Evolutionary conservation across 2,329 filamentous ascomycete genomes (phyloP).

Genomic region (Penicillium verrucosum): DNA sequence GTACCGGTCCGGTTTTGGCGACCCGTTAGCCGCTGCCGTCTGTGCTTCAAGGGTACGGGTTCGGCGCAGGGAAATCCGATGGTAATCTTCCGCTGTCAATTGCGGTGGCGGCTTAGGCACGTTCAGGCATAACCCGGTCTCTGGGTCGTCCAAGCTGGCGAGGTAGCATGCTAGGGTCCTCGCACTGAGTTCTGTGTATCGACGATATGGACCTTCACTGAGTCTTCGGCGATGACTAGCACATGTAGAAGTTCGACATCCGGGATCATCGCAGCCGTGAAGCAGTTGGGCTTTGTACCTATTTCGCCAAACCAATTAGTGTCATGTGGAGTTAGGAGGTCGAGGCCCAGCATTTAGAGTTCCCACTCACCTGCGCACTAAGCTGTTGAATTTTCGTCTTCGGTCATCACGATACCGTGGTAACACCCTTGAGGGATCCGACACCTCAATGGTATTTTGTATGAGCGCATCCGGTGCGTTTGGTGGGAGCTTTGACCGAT

Average conservation of each 20-base stretch:
- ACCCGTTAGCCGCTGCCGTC: conserved; percentile 7
- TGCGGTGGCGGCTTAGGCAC: conserved; percentile 30
- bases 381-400: conserved; percentile 51
- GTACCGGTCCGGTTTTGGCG: background rate
- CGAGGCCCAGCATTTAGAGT: background rate
- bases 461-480: conserved; percentile 40
- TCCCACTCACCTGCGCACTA: conserved; percentile 62
- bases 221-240: conserved; percentile 71
- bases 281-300: conserved; percentile 81
- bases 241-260: conserved; percentile 73
- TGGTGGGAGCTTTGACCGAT: conserved; percentile 40
- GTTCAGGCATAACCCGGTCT: conserved; percentile 63
- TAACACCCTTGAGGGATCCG: conserved; percentile 37
- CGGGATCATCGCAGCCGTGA: conserved; percentile 67
- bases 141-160: conserved; percentile 74
- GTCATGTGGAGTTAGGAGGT: background rate
- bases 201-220: conserved; percentile 66
- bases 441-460: conserved; percentile 41
- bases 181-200: conserved; percentile 78
- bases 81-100: conserved; percentile 24
- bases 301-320: conserved; percentile 4
- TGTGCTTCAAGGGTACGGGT: conserved; percentile 29
- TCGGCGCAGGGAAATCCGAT: conserved; percentile 31
- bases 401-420: conserved; percentile 41
- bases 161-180: conserved; percentile 76